A percentile compares a stretch with the other conserved stretches of the same genome.
Conservation (phyloP, 2,329 filamentous ascomycete species). For the Fusarium sp. region DNA sequence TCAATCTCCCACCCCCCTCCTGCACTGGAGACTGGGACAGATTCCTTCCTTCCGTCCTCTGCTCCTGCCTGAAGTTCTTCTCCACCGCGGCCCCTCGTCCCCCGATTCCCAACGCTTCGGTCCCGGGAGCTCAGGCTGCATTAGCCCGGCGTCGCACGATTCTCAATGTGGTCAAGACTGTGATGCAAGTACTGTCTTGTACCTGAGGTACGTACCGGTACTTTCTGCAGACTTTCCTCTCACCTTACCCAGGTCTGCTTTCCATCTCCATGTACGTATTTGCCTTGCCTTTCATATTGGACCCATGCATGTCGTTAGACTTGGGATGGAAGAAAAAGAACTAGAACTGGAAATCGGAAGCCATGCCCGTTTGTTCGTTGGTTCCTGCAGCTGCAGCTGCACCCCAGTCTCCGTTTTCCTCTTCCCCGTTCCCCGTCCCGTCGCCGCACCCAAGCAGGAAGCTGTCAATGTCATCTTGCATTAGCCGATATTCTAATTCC, state of each 20-base stretch:
- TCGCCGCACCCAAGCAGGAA: slow-evolving; percentile 19
- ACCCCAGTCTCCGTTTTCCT: slow-evolving; percentile 22
- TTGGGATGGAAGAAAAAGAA: slow-evolving; percentile 1
- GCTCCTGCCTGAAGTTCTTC: slow-evolving; percentile 10
- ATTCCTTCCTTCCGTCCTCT: slow-evolving; percentile 9
- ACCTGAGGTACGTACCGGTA: slow-evolving; percentile 24
- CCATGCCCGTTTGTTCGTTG: slow-evolving; percentile 3
- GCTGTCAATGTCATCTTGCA: slow-evolving; percentile 45
- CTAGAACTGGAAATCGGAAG: not conserved
- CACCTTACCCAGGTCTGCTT: not conserved
- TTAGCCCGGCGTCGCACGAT: slow-evolving; percentile 41
- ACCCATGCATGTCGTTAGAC: not conserved
- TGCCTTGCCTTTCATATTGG: not conserved
- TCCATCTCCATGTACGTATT: not conserved
- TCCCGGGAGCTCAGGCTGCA: slow-evolving; percentile 43
- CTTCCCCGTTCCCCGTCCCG: not conserved
- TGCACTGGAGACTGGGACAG: not conserved
- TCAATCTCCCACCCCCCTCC: not conserved
- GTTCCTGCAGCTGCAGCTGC: slow-evolving; percentile 4
- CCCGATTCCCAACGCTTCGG: slow-evolving; percentile 43
- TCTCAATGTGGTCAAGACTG: slow-evolving; percentile 2
- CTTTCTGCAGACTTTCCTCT: slow-evolving; percentile 12
- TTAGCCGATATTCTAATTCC: slow-evolving; percentile 30
- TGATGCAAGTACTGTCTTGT: not conserved
- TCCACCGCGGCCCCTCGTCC: slow-evolving; percentile 27